Evolutionary conservation across 352 stramenopile genomes (phyloP).

Genomic region (Globisporangium lucens): DNA sequence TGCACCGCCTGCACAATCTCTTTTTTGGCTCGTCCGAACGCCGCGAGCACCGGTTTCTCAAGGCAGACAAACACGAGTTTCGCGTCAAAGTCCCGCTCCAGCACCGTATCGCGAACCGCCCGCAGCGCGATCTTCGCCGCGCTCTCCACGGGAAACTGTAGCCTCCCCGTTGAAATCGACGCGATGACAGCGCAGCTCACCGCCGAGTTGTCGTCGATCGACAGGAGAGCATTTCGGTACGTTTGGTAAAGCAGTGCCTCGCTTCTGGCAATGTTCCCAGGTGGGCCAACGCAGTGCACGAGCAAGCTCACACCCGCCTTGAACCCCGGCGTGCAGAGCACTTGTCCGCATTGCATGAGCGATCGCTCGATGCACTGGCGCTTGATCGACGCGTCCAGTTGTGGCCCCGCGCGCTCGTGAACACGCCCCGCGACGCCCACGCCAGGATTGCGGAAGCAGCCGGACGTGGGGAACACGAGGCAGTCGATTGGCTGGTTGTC

Average conservation of each 20-base stretch:
- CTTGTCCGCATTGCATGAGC: constrained; percentile 4
- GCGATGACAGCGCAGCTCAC: constrained; percentile 44
- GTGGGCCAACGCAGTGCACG: constrained; percentile 55
- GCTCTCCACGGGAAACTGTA: constrained; percentile 30
- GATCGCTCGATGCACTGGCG: neutral
- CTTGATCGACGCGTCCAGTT: constrained; percentile 21
- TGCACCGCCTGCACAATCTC: neutral
- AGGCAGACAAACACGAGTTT: constrained; percentile 56
- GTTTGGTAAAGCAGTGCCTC: constrained; percentile 40
- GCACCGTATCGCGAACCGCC: constrained; percentile 43
- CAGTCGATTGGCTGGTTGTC: constrained; percentile 40
- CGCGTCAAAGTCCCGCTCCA: constrained; percentile 28
- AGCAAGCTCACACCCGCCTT: constrained; percentile 37
- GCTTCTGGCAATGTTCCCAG: neutral
- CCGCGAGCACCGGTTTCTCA: constrained; percentile 29
- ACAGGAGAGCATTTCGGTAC: constrained; percentile 45
- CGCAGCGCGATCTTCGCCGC: constrained; percentile 39
- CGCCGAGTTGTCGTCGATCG: constrained; percentile 20
- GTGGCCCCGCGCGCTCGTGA: constrained; percentile 40
- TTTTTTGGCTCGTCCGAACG: constrained; percentile 25
- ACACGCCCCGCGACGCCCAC: constrained; percentile 45
- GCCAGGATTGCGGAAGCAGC: constrained; percentile 31
- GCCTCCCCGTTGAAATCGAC: constrained; percentile 51
- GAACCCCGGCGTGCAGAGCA: constrained; percentile 49
- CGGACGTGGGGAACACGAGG: constrained; percentile 57